Evolutionary conservation across 139 green algal species (phyloP), one percentile per base, ranked within the genome.

Genomic region (Chlorella sp.): DNA sequence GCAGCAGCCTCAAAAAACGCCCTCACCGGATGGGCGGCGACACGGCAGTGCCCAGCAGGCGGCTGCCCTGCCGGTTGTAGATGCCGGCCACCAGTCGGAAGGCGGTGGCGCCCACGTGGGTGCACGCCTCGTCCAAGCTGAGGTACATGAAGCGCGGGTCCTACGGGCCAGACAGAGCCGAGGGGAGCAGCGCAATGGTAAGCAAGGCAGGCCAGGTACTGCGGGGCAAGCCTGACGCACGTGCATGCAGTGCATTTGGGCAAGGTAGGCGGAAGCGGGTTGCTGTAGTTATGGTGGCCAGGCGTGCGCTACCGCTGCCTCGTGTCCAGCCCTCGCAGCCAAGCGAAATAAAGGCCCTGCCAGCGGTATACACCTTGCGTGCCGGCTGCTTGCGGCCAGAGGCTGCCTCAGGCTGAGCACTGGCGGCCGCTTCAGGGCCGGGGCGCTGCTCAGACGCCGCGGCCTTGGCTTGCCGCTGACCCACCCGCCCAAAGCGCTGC

Each of bases 101-200:
- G 67, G 62, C 63, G 32, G 39, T 38, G 30, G 62, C 83, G 36
- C 75, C 86, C 56, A 95, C 89, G 83, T 95, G 92, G 21, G 90
- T 94, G 78, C 90, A 88, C 9, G 92, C 92, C 85, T 95, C 92
- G 72, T 95, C 92, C 64, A 95, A 86, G 9, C 90, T 91, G 20
- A 95, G 84, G 71, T 94, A 95, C 88, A 95, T 84, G 81, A 88
- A 92, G 25, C 87, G 80, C 2, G 88, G 64, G 34, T 95, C 90
- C 78, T 95, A 93, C 62, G 44, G 44, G 44, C 44, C 44, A 51
- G 44, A 51, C n/a, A n/a, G n/a, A n/a, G n/a, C n/a, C n/a, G n/a
- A n/a, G n/a, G n/a, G n/a, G n/a, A n/a, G n/a, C n/a, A n/a, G n/a
- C n/a, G n/a, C n/a, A n/a, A n/a, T n/a, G n/a, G n/a, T n/a, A n/a